Evolutionary conservation across 176 grass and related monocot species (phyloP), one percentile per base, ranked within the genome.

Genomic region (Cenchrus americanus): DNA sequence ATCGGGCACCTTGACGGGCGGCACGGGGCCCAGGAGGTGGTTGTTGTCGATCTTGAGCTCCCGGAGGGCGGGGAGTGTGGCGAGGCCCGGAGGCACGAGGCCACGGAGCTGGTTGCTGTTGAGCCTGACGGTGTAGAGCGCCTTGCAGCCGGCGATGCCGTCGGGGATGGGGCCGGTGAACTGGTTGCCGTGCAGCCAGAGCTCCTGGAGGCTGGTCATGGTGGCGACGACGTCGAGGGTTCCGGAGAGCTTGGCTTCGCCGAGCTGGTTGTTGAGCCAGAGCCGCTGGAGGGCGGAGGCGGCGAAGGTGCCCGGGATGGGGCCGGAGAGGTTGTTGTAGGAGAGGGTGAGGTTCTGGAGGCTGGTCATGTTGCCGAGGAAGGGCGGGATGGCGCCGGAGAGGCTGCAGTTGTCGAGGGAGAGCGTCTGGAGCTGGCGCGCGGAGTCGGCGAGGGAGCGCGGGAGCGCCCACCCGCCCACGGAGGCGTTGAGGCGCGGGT

Each of bases 111-210:
- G 44, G 87, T 99, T 99, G 82, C 1, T 57, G 83, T 94, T 96
- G 75, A 99, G 84, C 47, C 23, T 80, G 79, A 99, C 76, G 14
- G 21, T 64, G 18, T 3, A 10, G 51, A 99, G 76, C 7, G 62
- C 66, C 46, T 32, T 81, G 83, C 88, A 92, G n/a, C 14, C 48
- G 59, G 46, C 87, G 76, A 99, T 92, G 62, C 12, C 77, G 41
- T 77, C 71, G 4, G 96, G 89, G 79, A 99, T 82, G 15, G 87
- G 62, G 4, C 96, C 96, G 6, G 87, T 76, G 86, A 99, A 96
- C 8, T 88, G 23, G 73, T 99, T 99, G 14, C 93, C 93, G 66
- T 99, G 96, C 12, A 99, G 92, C 96, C 96, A 99, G 2, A 91
- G 87, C 7, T 85, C 26, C 27, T 78, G 85, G 12, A 99, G 85